These are phyloP conservation scores for Cyclospora cayetanensis DNA, from an alignment of 169 alveolate genomes.

Conservation along the genomic window DNA sequence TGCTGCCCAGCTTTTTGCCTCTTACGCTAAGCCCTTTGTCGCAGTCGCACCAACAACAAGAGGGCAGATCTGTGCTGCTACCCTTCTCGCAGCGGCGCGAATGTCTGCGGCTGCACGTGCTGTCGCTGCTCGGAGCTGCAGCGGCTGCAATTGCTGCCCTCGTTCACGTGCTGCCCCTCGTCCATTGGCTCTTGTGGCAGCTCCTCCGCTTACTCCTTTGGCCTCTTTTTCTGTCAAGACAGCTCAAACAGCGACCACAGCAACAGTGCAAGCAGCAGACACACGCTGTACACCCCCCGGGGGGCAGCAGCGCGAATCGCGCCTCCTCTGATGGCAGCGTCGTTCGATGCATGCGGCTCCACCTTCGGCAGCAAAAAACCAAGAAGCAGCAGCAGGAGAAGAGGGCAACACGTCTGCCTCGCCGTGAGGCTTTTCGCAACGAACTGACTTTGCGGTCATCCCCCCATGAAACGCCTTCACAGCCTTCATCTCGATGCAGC, in stretches of 20 bases:
- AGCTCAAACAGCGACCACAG: slow-evolving; percentile 18
- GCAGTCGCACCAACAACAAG: background rate
- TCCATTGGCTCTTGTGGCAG: background rate
- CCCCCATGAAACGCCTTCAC: too few relatives aligned
- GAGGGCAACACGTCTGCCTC: background rate
- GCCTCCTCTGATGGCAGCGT: background rate
- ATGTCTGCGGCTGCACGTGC: background rate
- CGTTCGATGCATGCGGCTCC: background rate
- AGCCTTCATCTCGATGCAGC: background rate
- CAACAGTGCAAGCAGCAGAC: background rate
- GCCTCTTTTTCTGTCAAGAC: background rate
- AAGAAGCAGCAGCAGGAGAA: background rate
- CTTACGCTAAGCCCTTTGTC: too few relatives aligned
- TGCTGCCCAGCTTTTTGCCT: too few relatives aligned
- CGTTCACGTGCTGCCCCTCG: background rate
- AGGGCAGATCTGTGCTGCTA: background rate
- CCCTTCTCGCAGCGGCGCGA: slow-evolving; percentile 28
- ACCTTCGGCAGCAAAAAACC: background rate
- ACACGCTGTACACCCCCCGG: background rate
- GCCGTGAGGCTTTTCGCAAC: background rate
- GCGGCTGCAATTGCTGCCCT: slow-evolving; percentile 25
- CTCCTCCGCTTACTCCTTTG: background rate
- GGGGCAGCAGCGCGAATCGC: background rate
- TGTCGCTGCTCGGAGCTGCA: slow-evolving; percentile 1
- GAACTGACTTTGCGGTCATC: background rate